Evolutionary conservation across 768 basidiomycete species (phyloP).

Genomic region (Sutorius australiensis): DNA sequence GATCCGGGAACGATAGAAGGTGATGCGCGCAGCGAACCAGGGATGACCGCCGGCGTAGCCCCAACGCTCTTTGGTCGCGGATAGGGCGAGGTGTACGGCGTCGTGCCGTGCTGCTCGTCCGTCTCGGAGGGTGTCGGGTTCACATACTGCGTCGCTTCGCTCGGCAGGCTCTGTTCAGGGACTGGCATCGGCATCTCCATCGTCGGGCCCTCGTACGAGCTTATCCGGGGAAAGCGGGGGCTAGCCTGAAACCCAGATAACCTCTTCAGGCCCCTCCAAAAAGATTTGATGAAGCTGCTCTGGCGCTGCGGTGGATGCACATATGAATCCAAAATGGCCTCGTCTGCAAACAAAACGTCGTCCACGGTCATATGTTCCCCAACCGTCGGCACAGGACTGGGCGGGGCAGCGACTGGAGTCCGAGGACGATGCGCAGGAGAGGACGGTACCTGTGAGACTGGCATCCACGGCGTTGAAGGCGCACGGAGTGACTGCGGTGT

Average conservation of each 20-base stretch:
- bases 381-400: conserved; percentile 26
- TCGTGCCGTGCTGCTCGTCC: conserved; percentile 17
- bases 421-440: conserved; percentile 14
- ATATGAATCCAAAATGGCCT: conserved; percentile 2
- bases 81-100: conserved; percentile 19
- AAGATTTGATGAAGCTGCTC: conserved; percentile 21
- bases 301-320: conserved; percentile 7
- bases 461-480: conserved; percentile 3
- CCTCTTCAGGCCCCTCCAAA: conserved; percentile 35
- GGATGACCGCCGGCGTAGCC: background rate
- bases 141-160: conserved; percentile 14
- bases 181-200: conserved; percentile 8
- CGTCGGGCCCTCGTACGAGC: conserved; percentile 2
- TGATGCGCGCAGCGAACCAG: conserved; percentile 1
- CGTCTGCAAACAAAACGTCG: conserved; percentile 4
- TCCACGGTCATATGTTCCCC: conserved; percentile 31
- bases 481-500: conserved; percentile 9
- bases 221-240: background rate
- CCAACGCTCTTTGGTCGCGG: background rate
- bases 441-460: conserved; percentile 2
- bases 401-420: background rate
- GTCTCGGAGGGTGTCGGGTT: conserved; percentile 13
- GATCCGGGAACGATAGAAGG: background rate
- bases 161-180: background rate
- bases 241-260: conserved; percentile 16